These are phyloP conservation scores for Podaxis sp. DNA, from an alignment of 768 basidiomycete species.

Conservation along the genomic window DNA sequence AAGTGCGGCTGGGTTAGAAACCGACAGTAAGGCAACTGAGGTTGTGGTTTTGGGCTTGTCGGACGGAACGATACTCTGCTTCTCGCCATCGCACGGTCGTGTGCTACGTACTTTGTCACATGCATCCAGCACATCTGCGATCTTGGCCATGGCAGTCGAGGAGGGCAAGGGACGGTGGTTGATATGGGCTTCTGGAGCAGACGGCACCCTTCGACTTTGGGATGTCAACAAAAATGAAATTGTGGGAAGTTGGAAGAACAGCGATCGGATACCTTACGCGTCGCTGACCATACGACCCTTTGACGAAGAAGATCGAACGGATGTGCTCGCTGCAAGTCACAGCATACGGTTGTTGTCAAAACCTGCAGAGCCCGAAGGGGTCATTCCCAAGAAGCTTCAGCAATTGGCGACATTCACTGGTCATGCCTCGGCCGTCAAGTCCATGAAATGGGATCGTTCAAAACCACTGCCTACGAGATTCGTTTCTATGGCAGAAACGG, in stretches of 20 bases:
- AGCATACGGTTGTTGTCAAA: constrained; percentile 53
- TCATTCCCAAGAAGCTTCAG: constrained; percentile 41
- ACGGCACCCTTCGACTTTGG: constrained; percentile 60
- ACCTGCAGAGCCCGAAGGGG: constrained; percentile 22
- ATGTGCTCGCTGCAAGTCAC: constrained; percentile 61
- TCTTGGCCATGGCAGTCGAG: constrained; percentile 46
- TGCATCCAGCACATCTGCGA: constrained; percentile 50
- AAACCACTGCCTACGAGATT: constrained; percentile 44
- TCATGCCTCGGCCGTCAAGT: constrained; percentile 58
- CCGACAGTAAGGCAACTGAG: constrained; percentile 30
- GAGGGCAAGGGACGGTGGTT: constrained; percentile 30
- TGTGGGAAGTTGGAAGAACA: constrained; percentile 52
- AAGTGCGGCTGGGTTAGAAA: constrained; percentile 26
- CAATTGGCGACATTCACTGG: constrained; percentile 59
- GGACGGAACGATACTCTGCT: constrained; percentile 57
- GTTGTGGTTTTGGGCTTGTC: constrained; percentile 61
- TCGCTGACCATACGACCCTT: constrained; percentile 45
- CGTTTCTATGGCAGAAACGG: constrained; percentile 59
- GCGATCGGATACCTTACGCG: constrained; percentile 59
- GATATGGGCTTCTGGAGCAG: constrained; percentile 59
- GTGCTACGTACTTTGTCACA: constrained; percentile 56
- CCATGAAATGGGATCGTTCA: constrained; percentile 51
- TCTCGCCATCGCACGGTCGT: constrained; percentile 61
- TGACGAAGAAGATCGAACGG: constrained; percentile 35
- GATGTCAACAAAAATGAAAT: constrained; percentile 49